phyloP scores from a whole-genome alignment of 1,139 yeast species.

The Magnusiomyces tetraspermus region DNA sequence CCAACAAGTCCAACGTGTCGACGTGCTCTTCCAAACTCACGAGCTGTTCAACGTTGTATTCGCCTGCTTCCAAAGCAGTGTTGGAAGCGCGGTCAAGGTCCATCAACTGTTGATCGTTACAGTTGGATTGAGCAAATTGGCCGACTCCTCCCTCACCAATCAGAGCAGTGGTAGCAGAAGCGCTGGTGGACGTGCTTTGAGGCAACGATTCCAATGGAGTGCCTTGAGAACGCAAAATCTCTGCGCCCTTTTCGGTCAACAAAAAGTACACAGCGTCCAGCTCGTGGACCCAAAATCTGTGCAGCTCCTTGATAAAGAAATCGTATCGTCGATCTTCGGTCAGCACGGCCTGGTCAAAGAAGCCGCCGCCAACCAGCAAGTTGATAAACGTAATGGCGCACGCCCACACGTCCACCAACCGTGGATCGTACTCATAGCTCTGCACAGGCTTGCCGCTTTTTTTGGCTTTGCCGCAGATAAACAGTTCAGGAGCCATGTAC shows the following conservation, averaged over 20 bases:
- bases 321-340: constrained; percentile 24
- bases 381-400: constrained; percentile 90
- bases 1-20: background rate
- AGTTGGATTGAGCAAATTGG: constrained; percentile 8
- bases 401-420: constrained; percentile 82
- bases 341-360: constrained; percentile 27
- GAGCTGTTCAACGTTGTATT: background rate
- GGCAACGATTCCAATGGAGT: constrained; percentile 53
- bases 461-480: constrained; percentile 13
- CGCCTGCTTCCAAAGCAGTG: background rate
- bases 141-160: constrained; percentile 34
- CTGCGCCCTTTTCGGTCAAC: constrained; percentile 37
- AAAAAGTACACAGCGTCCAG: constrained; percentile 56
- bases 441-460: constrained; percentile 21
- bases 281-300: constrained; percentile 62
- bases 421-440: constrained; percentile 51
- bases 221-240: constrained; percentile 47
- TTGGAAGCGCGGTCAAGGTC: constrained; percentile 2
- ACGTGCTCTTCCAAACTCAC: constrained; percentile 1
- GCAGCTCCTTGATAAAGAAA: constrained; percentile 19
- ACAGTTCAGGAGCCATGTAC: constrained; percentile 86
- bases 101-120: background rate
- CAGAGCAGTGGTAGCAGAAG: background rate
- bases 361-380: constrained; percentile 40
- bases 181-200: constrained; percentile 49